phyloP scores from a whole-genome alignment of 2,329 filamentous ascomycete genomes.

The Colletotrichum paranaense region DNA sequence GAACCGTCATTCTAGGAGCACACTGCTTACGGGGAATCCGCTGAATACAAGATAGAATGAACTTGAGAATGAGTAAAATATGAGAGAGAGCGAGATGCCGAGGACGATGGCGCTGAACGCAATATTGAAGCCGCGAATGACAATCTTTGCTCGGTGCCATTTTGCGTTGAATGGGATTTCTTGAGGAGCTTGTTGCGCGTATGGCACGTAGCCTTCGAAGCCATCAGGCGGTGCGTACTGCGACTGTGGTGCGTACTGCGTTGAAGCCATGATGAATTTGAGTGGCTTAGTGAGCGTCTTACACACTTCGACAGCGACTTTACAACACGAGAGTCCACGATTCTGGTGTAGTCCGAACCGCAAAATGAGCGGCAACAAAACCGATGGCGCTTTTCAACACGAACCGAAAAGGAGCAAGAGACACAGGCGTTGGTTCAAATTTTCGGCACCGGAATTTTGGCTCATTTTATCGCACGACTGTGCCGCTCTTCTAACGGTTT shows the following conservation, averaged over 20 bases:
- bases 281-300: not conserved
- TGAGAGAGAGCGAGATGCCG: slow-evolving; percentile 17
- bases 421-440: not conserved
- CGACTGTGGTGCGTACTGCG: not conserved
- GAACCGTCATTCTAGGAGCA: not conserved
- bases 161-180: slow-evolving; percentile 26
- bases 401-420: slow-evolving; percentile 1
- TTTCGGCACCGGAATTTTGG: slow-evolving; percentile 3
- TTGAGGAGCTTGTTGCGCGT: slow-evolving; percentile 5
- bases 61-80: not conserved
- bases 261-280: not conserved
- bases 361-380: not conserved
- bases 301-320: not conserved
- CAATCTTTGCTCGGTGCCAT: slow-evolving; percentile 46
- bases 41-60: not conserved
- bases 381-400: not conserved
- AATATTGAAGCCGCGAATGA: slow-evolving; percentile 43
- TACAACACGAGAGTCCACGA: not conserved
- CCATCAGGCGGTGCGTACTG: slow-evolving; percentile 5
- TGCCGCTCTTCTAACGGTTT: slow-evolving; percentile 16
- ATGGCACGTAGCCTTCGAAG: slow-evolving; percentile 23
- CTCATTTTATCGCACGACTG: slow-evolving; percentile 26
- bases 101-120: slow-evolving; percentile 39
- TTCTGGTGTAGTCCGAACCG: not conserved
- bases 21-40: slow-evolving; percentile 7